Conservation (phyloP, 192 early-diverging fungal species). For the Coemansia sp. region DNA sequence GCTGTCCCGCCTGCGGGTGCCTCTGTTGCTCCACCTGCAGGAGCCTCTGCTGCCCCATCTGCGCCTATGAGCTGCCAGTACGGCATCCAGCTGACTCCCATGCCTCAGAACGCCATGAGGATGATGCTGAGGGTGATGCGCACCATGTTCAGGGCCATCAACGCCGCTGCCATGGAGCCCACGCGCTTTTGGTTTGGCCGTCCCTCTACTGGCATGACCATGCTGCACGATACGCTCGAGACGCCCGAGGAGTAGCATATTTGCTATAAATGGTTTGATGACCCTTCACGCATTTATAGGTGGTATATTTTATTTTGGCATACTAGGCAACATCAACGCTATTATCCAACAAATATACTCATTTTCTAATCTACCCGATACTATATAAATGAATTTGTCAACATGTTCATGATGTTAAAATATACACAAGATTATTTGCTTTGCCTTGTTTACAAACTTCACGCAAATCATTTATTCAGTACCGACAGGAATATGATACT, state of each 20-base stretch:
- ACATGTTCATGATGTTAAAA: neutral
- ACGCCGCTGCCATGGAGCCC: neutral
- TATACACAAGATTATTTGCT: neutral
- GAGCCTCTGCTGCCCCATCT: neutral
- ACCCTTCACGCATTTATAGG: neutral
- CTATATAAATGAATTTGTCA: neutral
- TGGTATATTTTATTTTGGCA: neutral
- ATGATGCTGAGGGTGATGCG: neutral
- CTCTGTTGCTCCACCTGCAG: neutral
- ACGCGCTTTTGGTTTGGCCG: slow-evolving; percentile 1
- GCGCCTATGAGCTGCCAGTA: neutral
- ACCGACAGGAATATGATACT: no score
- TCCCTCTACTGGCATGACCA: neutral
- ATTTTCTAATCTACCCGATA: no score
- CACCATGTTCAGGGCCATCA: neutral
- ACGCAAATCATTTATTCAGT: no score
- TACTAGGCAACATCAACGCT: neutral
- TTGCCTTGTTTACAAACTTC: no score
- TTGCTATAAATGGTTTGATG: neutral
- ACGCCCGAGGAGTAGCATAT: neutral
- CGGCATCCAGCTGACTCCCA: neutral
- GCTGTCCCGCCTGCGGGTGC: neutral
- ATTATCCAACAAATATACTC: neutral
- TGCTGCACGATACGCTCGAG: neutral
- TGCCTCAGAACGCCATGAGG: neutral